Base-by-base conservation (phyloP, 1,139 yeast genomes). In the Protomyces lactucae-debilis region DNA sequence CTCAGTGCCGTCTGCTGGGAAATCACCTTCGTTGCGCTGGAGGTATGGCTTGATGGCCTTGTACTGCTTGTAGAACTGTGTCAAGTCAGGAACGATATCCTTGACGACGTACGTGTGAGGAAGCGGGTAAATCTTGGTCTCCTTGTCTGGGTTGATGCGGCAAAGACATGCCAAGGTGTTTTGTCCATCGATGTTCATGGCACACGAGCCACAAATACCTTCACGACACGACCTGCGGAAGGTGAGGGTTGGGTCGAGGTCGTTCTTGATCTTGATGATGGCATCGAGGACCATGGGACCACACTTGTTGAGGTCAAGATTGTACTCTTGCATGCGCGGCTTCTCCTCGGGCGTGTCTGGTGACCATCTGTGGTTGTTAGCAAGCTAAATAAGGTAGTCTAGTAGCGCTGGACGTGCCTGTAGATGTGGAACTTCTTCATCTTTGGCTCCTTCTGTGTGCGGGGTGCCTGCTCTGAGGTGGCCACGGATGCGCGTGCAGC, bases 201-300 rank as follows among this genome's bases (percentile, higher is more conserved):
- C 99, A 82, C 99, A 93, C 3, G 98, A 93, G 60, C 99, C 99
- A 80, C 99, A 93, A 72, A 93, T 95, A 73, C 99, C 99, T 79
- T 93, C 99, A 82, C 99, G 92, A 80, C 99, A 93, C 61, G 98
- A 91, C 79, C 99, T 87, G 82, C 99, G 87, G 79, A 93, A 88
- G 3, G 99, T 93, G 75, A 93, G 83, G 39, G 98, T 88, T 52
- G 98, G 79, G 76, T 93, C 99, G 76, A 90, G 95, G 78, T 93
- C 99, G 77, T 91, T 91, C 80, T 93, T 93, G 78, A 93, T 91
- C 78, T 92, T 93, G 72, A 93, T 78, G 69, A 93, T 79, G 52
- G 99, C 99, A 77, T 93, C 99, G 74, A 93, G 82, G 64, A 95
- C 89, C 99, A 93, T 93, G 68, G 99, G 99, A 68, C 99, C 99